These are phyloP conservation scores for Sporobolomyces phaffii DNA, from an alignment of 768 basidiomycete species.

Conservation along the genomic window DNA sequence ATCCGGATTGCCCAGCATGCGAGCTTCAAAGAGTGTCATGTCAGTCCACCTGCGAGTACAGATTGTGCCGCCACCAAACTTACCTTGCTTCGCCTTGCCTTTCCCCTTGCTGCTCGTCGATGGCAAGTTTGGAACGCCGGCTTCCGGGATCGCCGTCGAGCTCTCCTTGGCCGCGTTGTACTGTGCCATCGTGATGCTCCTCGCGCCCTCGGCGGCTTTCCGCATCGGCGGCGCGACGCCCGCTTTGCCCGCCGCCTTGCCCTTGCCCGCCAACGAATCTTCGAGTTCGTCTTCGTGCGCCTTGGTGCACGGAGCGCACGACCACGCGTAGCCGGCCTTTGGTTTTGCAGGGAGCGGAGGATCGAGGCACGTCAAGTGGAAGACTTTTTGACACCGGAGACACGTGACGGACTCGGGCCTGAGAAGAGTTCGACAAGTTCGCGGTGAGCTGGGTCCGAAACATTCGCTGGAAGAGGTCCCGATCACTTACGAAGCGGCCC, in stretches of 20 bases:
- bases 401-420: constrained; percentile 72
- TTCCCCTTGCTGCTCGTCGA: constrained; percentile 9
- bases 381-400: constrained; percentile 84
- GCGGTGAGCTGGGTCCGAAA: too few species aligned
- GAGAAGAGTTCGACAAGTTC: too few species aligned
- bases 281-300: constrained; percentile 59
- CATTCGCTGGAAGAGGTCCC: too few species aligned
- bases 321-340: constrained; percentile 94
- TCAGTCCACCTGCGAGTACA: too few species aligned
- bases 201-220: constrained; percentile 20
- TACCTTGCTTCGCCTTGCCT: constrained; percentile 29
- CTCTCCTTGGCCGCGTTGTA: not conserved
- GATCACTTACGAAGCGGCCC: constrained; percentile 77
- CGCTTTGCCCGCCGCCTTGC: not conserved
- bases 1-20: constrained; percentile 5
- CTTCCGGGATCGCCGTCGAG: not conserved
- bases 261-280: constrained; percentile 24
- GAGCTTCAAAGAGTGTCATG: not conserved
- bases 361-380: constrained; percentile 90
- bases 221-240: constrained; percentile 11
- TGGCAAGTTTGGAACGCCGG: too few species aligned
- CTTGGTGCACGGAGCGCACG: constrained; percentile 85
- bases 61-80: too few species aligned
- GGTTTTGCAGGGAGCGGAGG: constrained; percentile 87
- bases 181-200: not conserved